Base-by-base conservation (phyloP, 75 land plant species). In the Larix kaempferi region DNA sequence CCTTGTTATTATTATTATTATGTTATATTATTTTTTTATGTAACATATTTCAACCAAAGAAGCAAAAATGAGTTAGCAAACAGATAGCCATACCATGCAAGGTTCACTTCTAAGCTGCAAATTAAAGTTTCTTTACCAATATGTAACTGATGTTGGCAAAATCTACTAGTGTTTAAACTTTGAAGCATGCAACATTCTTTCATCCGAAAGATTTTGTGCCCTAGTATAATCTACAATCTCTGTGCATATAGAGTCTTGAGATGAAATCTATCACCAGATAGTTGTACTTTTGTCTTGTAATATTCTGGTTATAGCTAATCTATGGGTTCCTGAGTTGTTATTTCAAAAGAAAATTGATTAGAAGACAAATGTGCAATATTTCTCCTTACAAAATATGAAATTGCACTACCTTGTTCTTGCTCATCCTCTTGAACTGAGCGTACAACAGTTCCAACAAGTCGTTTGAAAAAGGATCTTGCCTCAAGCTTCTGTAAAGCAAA, bases 391-490 rank as follows among this genome's bases (percentile, higher is more conserved):
- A n/a, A 39, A 19, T 65, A 37, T n/a, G 23, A 41, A 11, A 22
- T 11, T n/a, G 73, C 19, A 2, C 62, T 56, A 90, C 95, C 95
- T 85, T 94, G 96, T 71, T 94, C 92, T 66, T 74, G 90, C 65
- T 94, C 92, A 85, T 94, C 96, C 10, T 94, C 96, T 74, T 94
- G 93, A 59, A 89, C 89, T 61, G 94, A 89, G n/a, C 96, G 85
- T n/a, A 94, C 94, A 54, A 94, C 94, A 12, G 96, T 91, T 17
- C 94, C 94, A 83, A 94, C 91, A 16, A 92, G 76, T 25, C 94
- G 85, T 61, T 84, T 94, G 12, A 94, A 69, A 63, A 94, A 92
- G n/a, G 94, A 89, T 80, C 83, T 89, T 54, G 85, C 82, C 72
- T 89, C 93, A 25, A 78, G 80, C 41, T 91, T 89, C 95, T 93